A percentile compares a stretch with the other conserved stretches of the same genome.
Conservation (phyloP, 225 moss, liverwort and hornwort genomes). For the Polytrichum formosum region DNA sequence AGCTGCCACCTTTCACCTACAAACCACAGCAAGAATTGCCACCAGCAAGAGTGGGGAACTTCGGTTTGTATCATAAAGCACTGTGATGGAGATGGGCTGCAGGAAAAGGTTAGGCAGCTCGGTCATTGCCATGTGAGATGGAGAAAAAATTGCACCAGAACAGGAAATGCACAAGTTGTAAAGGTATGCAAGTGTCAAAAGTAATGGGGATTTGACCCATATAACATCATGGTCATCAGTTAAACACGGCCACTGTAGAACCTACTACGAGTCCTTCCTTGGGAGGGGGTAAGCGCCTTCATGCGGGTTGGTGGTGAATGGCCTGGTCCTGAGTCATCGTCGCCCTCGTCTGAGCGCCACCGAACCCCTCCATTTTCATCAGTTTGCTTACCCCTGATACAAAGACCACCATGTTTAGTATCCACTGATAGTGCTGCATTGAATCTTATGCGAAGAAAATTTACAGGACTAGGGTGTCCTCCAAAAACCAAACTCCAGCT, state of each 20-base stretch:
- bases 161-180: slow-evolving; percentile 33
- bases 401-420: not conserved
- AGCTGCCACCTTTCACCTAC: too few species aligned
- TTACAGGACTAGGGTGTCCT: too few species aligned
- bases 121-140: slow-evolving; percentile 29
- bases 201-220: slow-evolving; percentile 23
- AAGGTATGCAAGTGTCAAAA: slow-evolving; percentile 37
- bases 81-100: too few species aligned
- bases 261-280: slow-evolving; percentile 56
- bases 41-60: too few species aligned
- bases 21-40: too few species aligned
- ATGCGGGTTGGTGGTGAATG: slow-evolving; percentile 33
- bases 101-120: not conserved
- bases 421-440: too few species aligned
- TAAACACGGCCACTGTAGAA: slow-evolving; percentile 55
- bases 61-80: too few species aligned
- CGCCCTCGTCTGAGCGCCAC: slow-evolving; percentile 58
- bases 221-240: slow-evolving; percentile 13
- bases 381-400: slow-evolving; percentile 28
- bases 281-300: slow-evolving; percentile 44
- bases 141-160: slow-evolving; percentile 39
- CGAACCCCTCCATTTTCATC: slow-evolving; percentile 52
- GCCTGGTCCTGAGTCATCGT: slow-evolving; percentile 29
- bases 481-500: too few species aligned
- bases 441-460: too few species aligned